Conservation (phyloP, 192 early-diverging fungal genomes). For the Podila horticola region DNA sequence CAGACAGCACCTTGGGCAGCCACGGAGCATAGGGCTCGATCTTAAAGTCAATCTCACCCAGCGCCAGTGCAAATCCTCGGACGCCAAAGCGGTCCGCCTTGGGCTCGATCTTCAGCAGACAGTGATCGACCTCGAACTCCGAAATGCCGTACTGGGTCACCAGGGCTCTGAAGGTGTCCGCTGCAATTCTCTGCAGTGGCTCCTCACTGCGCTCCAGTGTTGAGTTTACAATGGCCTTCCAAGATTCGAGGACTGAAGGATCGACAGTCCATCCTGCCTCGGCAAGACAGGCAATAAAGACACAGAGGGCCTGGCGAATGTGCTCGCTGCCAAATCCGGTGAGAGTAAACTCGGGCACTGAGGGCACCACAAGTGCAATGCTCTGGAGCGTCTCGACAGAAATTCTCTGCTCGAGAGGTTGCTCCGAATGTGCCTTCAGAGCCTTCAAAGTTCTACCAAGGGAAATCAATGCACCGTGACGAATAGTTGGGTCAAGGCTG, state of each 20-base stretch:
- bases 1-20: constrained; percentile 18
- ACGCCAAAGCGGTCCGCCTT: constrained; percentile 57
- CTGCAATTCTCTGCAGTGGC: constrained; percentile 64
- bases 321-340: constrained; percentile 71
- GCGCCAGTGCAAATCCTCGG: constrained; percentile 72
- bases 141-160: constrained; percentile 53
- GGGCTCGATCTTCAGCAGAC: constrained; percentile 36
- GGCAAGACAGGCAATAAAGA: constrained; percentile 60
- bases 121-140: constrained; percentile 46
- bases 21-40: constrained; percentile 7
- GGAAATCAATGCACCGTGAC: constrained; percentile 46
- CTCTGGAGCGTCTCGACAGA: constrained; percentile 22
- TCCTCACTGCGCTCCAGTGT: constrained; percentile 76
- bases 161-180: constrained; percentile 57
- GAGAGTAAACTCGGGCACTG: constrained; percentile 53
- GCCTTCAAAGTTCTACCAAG: constrained; percentile 41
- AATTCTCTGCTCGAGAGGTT: constrained; percentile 19
- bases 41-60: constrained; percentile 65
- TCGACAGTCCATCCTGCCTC: constrained; percentile 53
- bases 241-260: constrained; percentile 37
- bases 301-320: constrained; percentile 60
- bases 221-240: constrained; percentile 61
- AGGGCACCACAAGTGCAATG: constrained; percentile 52
- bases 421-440: constrained; percentile 15
- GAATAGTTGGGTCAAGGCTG: constrained; percentile 26